Base-by-base conservation (phyloP, 208 protist genomes). In the Crithidia sp. region DNA sequence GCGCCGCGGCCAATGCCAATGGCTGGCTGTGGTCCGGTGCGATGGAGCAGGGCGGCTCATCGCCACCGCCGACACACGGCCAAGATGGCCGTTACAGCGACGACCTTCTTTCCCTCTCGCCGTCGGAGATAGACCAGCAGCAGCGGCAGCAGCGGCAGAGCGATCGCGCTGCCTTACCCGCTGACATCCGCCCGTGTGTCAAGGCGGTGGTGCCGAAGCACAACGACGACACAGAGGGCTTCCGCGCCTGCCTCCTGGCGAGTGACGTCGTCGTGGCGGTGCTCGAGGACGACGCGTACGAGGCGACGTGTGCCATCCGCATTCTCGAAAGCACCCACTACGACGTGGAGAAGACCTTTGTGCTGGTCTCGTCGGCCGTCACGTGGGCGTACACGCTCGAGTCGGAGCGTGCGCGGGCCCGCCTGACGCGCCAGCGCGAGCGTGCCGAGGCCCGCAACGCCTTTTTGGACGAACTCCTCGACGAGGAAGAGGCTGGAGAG, bases 341-440 rank as follows among this genome's bases (percentile, higher is more conserved):
- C 78, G 87, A 97, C 43, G 91, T 95, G 43, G 89, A 96, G 64
- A 98, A 98, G 79, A 96, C 91, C 7, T 97, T 97, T 77, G 90
- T 98, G 52, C 79, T 98, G 19, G 87, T 98, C 10, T 96, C 92
- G 2, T 96, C 88, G 17, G 79, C 84, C 3, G 69, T 97, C 40
- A 95, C 91, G 52, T 98, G 94, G 92, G 77, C 90, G 10, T 82
- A 94, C 74, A 96, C 92, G 12, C 69, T 89, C 47, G 69, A 59
- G 17, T 70, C 89, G 37, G 88, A 92, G 56, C 82, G 77, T 7
- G 82, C 92, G 12, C 43, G 67, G 14, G 85, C 72, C 9, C 76
- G 76, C 7, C 71, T 71, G 10, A 82, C 73, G 52, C 85, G 82
- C 5, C 73, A 64, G 53, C 69, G 60, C 14, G 83, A 78, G 43